Base-by-base conservation (phyloP, 176 grass and related monocot species). In the Alopecurus myosuroides region DNA sequence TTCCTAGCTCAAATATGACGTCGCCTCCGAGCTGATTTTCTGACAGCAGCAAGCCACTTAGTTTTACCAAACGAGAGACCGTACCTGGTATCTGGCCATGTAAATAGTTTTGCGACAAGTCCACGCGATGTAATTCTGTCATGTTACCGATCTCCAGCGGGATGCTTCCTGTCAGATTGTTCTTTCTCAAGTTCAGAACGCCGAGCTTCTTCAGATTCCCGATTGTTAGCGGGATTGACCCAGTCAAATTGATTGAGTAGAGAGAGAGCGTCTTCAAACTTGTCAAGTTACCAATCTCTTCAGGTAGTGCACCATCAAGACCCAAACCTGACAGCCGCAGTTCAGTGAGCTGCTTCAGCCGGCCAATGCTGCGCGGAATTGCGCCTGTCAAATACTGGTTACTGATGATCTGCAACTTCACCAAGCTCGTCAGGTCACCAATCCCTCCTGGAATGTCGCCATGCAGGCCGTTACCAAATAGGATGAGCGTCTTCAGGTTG, bases 261-360 rank as follows among this genome's bases (percentile, higher is more conserved):
- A 73, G 41, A 19, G 41, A 28, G 3, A 73, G 25, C 41, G 9
- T 73, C 70, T 26, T 48, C 70, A 73, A 73, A 14, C 25, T 73
- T 45, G 41, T 48, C 70, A 73, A 73, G 70, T 73, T 73, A 73
- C 41, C 41, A 73, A 73, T 73, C 41, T 73, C 70, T 73, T 73
- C 70, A 73, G 41, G 41, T 5, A 73, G 25, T 17, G 25, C 41
- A 10, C 41, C 41, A 30, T 73, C 23, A 45, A 73, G 70, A 73
- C 41, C 70, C 25, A 48, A 73, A 73, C 25, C 41, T 45, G 0
- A 40, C 7, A 73, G 41, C 29, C 48, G 41, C 41, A 73, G 41
- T 29, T 29, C 13, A 73, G 70, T 73, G 23, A 73, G 70, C 41
- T 73, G 70, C 41, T 73, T 73, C 70, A 73, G 23, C 70, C 25